Conservation (phyloP, 2,329 filamentous ascomycete species). For the Fusarium albidum region DNA sequence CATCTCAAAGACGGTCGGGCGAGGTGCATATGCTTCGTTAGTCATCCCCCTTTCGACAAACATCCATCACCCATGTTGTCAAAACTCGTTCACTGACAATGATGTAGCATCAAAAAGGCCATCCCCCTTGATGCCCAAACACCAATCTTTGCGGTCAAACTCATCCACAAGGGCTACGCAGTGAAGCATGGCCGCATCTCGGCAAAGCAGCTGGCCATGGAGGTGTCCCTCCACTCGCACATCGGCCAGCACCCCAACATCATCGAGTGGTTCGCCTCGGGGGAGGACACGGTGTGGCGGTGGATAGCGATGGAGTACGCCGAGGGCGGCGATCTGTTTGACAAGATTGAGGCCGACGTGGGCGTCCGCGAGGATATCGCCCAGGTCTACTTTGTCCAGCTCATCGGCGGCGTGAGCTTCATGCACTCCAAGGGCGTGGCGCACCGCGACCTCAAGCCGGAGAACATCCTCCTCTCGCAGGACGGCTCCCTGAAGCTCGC, state of each 20-base stretch:
- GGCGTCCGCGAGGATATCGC: constrained; percentile 95
- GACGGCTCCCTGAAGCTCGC: constrained; percentile 92
- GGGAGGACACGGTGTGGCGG: constrained; percentile 85
- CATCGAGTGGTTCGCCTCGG: constrained; percentile 89
- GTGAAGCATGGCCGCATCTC: constrained; percentile 87
- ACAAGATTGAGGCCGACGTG: constrained; percentile 98
- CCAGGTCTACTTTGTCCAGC: constrained; percentile 94
- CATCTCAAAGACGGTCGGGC: constrained; percentile 94
- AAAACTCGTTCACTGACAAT: constrained; percentile 15
- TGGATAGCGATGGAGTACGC: constrained; percentile 99
- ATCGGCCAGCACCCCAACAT: constrained; percentile 92
- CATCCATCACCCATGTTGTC: not conserved
- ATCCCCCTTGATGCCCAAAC: constrained; percentile 72
- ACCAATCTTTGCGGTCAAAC: constrained; percentile 95
- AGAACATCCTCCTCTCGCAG: constrained; percentile 90
- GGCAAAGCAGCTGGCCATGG: constrained; percentile 88
- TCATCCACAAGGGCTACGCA: constrained; percentile 98
- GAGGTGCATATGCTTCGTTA: constrained; percentile 97
- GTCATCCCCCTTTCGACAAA: constrained; percentile 38
- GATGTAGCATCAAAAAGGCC: constrained; percentile 86
- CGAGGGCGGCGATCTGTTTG: constrained; percentile 94
- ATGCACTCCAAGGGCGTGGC: constrained; percentile 97
- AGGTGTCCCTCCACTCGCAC: constrained; percentile 88
- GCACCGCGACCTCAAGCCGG: constrained; percentile 90
- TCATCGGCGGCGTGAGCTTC: constrained; percentile 89